These are phyloP conservation scores for Colletotrichum acutatum DNA, from an alignment of 2,329 filamentous ascomycete genomes.

Conservation along the genomic window DNA sequence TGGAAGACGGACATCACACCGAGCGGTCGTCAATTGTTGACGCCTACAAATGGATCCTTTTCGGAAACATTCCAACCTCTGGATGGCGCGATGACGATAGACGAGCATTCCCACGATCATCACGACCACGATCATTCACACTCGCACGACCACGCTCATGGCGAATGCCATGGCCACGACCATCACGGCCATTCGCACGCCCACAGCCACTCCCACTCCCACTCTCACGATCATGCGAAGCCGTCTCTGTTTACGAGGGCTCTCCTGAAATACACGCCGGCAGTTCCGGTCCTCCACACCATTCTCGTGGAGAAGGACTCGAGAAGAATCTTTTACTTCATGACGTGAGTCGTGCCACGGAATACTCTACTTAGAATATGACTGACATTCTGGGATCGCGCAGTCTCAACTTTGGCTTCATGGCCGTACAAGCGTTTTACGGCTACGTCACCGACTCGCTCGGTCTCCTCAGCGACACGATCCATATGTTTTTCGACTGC, in stretches of 20 bases:
- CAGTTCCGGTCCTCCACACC: constrained; percentile 83
- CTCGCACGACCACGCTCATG: constrained; percentile 37
- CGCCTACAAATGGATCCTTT: constrained; percentile 39
- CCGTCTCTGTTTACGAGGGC: constrained; percentile 78
- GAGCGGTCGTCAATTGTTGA: constrained; percentile 53
- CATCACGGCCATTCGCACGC: constrained; percentile 44
- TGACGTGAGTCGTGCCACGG: constrained; percentile 69
- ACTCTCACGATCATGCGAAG: constrained; percentile 53
- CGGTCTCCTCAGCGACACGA: constrained; percentile 94
- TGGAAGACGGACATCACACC: constrained; percentile 55
- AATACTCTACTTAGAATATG: not conserved
- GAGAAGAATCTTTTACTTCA: constrained; percentile 96
- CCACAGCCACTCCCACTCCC: constrained; percentile 39
- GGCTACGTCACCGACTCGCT: constrained; percentile 93
- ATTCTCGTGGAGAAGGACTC: constrained; percentile 94
- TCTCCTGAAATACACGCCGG: constrained; percentile 75
- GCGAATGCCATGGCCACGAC: constrained; percentile 43
- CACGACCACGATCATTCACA: constrained; percentile 40
- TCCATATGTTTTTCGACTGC: constrained; percentile 99
- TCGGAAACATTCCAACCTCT: constrained; percentile 31
- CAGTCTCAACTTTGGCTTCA: constrained; percentile 93
- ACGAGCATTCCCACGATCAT: constrained; percentile 39
- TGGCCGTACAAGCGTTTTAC: constrained; percentile 94
- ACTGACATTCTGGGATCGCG: constrained; percentile 23
- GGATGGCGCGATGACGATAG: constrained; percentile 30